These are phyloP conservation scores for Skeletonema potamos DNA, from an alignment of 108 stramenopile species.

Conservation along the genomic window DNA sequence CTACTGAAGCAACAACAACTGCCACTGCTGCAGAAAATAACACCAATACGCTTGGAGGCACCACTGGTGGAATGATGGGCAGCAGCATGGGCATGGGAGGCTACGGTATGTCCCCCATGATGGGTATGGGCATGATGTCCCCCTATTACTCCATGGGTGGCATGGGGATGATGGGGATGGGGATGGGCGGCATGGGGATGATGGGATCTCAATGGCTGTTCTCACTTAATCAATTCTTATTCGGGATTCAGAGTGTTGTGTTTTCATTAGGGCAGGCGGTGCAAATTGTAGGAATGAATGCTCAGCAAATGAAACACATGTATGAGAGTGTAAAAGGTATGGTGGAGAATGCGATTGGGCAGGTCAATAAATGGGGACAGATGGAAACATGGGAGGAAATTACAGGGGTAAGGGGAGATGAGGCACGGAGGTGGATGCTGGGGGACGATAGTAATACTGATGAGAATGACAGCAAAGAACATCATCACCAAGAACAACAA, in stretches of 20 bases:
- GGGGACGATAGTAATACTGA: slow-evolving; percentile 18
- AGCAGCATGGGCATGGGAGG: slow-evolving; percentile 19
- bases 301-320: slow-evolving; percentile 72
- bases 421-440: slow-evolving; percentile 53
- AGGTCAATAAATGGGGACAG: slow-evolving; percentile 62
- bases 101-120: background rate
- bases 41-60: background rate
- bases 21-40: background rate
- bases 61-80: background rate
- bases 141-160: slow-evolving; percentile 15
- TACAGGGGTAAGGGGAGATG: slow-evolving; percentile 54
- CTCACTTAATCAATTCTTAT: slow-evolving; percentile 69
- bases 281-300: slow-evolving; percentile 84
- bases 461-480: slow-evolving; percentile 18
- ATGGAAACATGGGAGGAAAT: slow-evolving; percentile 42
- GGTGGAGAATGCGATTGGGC: slow-evolving; percentile 70
- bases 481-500: background rate
- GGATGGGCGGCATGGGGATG: slow-evolving; percentile 53
- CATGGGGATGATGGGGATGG: slow-evolving; percentile 44
- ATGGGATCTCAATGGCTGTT: slow-evolving; percentile 45
- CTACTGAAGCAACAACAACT: background rate
- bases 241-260: slow-evolving; percentile 74
- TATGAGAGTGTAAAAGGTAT: slow-evolving; percentile 65
- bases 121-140: slow-evolving; percentile 26
- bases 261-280: slow-evolving; percentile 84